A percentile compares a stretch with the other conserved stretches of the same genome.
These are phyloP conservation scores for Metarhizium brunneum DNA, from an alignment of 2,329 filamentous ascomycete species.

Conservation along the genomic window DNA sequence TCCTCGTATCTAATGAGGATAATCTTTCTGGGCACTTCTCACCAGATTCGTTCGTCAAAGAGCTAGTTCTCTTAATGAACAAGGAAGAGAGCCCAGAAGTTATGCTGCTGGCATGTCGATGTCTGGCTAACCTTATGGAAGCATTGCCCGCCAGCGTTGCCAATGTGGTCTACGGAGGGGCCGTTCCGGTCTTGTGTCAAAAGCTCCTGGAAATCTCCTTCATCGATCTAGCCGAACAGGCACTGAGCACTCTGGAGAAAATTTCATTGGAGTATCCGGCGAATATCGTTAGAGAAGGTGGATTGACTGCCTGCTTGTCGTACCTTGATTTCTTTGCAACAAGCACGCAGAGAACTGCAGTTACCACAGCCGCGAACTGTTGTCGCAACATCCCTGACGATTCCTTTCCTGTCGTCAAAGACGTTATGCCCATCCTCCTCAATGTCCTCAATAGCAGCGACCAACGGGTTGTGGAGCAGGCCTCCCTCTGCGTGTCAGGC, in stretches of 20 bases:
- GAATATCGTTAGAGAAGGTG: conserved; percentile 91
- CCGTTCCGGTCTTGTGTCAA: conserved; percentile 87
- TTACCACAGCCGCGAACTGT: conserved; percentile 96
- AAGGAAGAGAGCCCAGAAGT: conserved; percentile 94
- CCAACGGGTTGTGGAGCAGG: conserved; percentile 94
- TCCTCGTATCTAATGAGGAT: conserved; percentile 93
- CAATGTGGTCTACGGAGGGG: conserved; percentile 95
- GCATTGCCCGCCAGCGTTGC: conserved; percentile 85
- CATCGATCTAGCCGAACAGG: conserved; percentile 95
- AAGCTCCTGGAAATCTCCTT: conserved; percentile 94
- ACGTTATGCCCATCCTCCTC: conserved; percentile 93
- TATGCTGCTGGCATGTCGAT: conserved; percentile 93
- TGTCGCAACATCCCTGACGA: conserved; percentile 94
- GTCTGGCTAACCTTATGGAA: conserved; percentile 95
- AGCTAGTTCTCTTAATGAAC: conserved; percentile 85
- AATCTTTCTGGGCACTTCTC: conserved; percentile 92
- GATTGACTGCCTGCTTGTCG: conserved; percentile 87
- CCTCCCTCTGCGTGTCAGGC: conserved; percentile 86
- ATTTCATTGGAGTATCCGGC: conserved; percentile 94
- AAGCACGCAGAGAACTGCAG: conserved; percentile 90
- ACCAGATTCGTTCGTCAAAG: conserved; percentile 90
- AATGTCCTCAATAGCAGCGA: conserved; percentile 88
- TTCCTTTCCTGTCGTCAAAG: conserved; percentile 80
- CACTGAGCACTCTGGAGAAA: conserved; percentile 91
- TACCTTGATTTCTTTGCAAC: conserved; percentile 98